Base-by-base conservation (phyloP, 805 yeast species). In the Cyberlindnera xishuangbannaensis region DNA sequence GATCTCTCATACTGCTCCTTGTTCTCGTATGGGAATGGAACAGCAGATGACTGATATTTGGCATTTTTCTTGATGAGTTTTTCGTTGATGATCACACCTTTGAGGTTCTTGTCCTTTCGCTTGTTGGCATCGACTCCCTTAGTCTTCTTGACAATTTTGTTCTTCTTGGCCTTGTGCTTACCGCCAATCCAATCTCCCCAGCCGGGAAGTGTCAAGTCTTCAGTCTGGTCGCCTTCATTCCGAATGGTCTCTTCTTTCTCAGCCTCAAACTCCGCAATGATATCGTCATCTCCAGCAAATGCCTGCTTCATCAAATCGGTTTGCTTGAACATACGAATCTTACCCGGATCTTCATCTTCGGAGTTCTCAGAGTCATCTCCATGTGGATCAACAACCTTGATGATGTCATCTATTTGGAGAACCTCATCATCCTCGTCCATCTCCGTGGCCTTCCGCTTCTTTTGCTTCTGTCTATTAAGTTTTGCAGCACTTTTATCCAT, bases 181-280 rank as follows among this genome's bases (percentile, higher is more conserved):
- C 72, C 75, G 24, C 96, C 96, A 9, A 90, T 83, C 98, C 98
- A 92, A 27, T 82, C 83, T 30, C 97, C 97, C 97, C 97, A 92
- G 2, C 98, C 98, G 4, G 97, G 97, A 33, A 88, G 61, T 0
- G 95, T 81, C 30, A 82, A 62, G 54, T 88, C 95, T 38, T 82
- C 79, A 50, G 80, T 87, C 53, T 85, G 71, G 58, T 90, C 97
- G 37, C 77, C 97, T 57, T 90, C 97, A 29, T 82, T 87, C 27
- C 64, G 71, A 6, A 70, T 66, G 10, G 72, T 72, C 45, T 73
- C 69, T 37, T 67, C 64, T 62, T 90, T 92, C 48, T 88, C 97
- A 11, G 64, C 69, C 42, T 74, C 76, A 56, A 92, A 92, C 45
- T 87, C 69, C 6, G 66, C 63, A 12, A 85, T 83, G 25, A 90